Conservation (phyloP, 2,329 filamentous ascomycete species). For the Fonsecaea monophora region DNA sequence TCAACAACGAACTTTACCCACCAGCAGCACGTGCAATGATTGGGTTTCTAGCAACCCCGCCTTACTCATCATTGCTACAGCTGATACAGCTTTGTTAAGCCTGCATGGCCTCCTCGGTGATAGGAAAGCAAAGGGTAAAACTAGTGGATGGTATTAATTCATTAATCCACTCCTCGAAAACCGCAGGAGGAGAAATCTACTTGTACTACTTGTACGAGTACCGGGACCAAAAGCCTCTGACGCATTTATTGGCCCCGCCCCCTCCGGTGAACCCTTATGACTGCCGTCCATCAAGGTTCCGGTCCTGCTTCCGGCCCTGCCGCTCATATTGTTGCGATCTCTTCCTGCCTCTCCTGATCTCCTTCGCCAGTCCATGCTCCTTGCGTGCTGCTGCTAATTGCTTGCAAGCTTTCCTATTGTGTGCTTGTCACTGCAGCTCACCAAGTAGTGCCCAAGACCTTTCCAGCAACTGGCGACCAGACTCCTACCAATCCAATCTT, state of each 20-base stretch:
- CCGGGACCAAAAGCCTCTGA: not conserved
- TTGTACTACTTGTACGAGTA: too few relatives aligned
- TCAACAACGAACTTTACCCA: not conserved
- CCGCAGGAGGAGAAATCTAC: not conserved
- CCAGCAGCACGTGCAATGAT: not conserved
- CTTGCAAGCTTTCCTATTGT: slow-evolving; percentile 11
- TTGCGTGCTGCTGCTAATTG: slow-evolving; percentile 2
- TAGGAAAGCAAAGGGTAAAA: not conserved
- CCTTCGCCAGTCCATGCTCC: slow-evolving; percentile 3
- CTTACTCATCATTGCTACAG: slow-evolving; percentile 7
- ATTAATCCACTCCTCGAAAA: not conserved
- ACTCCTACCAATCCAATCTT: slow-evolving; percentile 5
- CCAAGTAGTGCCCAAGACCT: not conserved
- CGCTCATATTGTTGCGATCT: slow-evolving; percentile 5
- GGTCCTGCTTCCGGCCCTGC: not conserved
- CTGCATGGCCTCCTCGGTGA: not conserved
- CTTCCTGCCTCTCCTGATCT: slow-evolving; percentile 16
- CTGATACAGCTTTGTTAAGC: not conserved
- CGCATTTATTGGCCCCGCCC: not conserved
- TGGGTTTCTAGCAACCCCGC: not conserved
- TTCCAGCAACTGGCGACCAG: not conserved
- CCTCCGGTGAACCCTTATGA: not conserved
- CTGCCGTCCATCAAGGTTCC: slow-evolving; percentile 1
- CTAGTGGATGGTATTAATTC: not conserved
- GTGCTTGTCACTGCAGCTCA: slow-evolving; percentile 6